Evolutionary conservation across 352 stramenopile species (phyloP), one percentile per base, ranked within the genome.

Genomic region (Phytophthora pisi): DNA sequence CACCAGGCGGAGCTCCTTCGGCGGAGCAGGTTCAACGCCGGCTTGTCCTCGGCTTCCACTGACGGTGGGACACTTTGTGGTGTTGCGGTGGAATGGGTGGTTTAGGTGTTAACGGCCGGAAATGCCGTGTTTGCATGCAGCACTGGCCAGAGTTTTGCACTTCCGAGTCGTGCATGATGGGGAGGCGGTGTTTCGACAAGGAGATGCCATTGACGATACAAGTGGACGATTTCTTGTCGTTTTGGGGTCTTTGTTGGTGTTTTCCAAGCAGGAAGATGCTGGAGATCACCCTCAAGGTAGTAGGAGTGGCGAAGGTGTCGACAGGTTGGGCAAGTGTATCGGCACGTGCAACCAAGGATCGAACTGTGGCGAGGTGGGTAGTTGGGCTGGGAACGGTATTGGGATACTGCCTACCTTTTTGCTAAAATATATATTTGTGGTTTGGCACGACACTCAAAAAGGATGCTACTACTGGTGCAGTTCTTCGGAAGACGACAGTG

Each of bases 161-260:
- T 82, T 88, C 26, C 65, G 67, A 15, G 72, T 67, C 1, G 66
- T 67, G 13, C 66, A 81, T 30, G 79, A 86, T 30, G 79, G 79
- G 5, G 77, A 88, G 55, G 52, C 79, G 18, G 45, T 88, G 11
- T 81, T 78, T 59, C 66, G 61, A 1, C 79, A 86, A 53, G 79
- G 77, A 18, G 70, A 77, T 53, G 38, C 31, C 2, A 76, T 86
- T n/a, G 20, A 68, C 15, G 75, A 84, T n/a, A 66, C 53, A 0
- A 76, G 77, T 49, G 75, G 64, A 0, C 67, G 70, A n/a, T 84
- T 72, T n/a, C 45, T 85, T 15, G 77, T 86, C 13, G 50, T 88
- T 0, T 62, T 55, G 13, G 79, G 77, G 9, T 88, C 79, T 4
- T 26, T 88, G 1, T 51, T 83, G 28, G 61, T 82, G 16, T 88